Conservation (phyloP, 495 filamentous ascomycete species). For the Aspergillus biplanus region DNA sequence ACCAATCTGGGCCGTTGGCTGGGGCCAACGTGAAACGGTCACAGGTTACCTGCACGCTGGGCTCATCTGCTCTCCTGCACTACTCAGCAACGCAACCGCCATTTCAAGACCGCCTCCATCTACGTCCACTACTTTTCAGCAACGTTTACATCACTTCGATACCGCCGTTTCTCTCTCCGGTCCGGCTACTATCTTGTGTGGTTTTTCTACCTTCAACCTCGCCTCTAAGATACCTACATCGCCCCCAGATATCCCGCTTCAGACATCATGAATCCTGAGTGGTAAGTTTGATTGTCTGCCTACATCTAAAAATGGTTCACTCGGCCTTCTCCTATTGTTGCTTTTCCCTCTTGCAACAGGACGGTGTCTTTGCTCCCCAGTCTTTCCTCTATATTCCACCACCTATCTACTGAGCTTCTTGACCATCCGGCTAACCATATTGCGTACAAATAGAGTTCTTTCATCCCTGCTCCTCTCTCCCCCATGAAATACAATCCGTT, state of each 20-base stretch:
- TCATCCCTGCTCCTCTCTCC: conserved; percentile 2
- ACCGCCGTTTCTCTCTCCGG: conserved; percentile 7
- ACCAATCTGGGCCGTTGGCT: conserved; percentile 19
- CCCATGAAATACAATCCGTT: background rate
- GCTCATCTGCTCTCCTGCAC: conserved; percentile 39
- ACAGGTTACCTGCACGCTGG: conserved; percentile 33
- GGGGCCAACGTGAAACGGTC: conserved; percentile 33
- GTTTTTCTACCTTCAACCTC: conserved; percentile 5
- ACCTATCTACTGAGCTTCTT: background rate
- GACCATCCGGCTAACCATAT: conserved; percentile 12
- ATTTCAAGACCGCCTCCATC: conserved; percentile 32
- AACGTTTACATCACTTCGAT: conserved; percentile 20
- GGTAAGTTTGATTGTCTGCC: conserved; percentile 60
- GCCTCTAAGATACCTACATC: background rate
- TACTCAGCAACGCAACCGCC: conserved; percentile 33
- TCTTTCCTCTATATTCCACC: background rate
- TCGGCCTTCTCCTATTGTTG: background rate
- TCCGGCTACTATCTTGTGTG: conserved; percentile 3
- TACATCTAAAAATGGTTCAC: conserved; percentile 11
- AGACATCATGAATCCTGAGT: conserved; percentile 91
- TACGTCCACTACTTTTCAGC: conserved; percentile 21
- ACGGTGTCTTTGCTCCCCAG: background rate
- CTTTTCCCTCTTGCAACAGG: background rate
- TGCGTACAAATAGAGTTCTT: conserved; percentile 27
- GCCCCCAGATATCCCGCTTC: conserved; percentile 1